Conservation (phyloP, 2,329 filamentous ascomycete species). For the Trichothecium roseum region DNA sequence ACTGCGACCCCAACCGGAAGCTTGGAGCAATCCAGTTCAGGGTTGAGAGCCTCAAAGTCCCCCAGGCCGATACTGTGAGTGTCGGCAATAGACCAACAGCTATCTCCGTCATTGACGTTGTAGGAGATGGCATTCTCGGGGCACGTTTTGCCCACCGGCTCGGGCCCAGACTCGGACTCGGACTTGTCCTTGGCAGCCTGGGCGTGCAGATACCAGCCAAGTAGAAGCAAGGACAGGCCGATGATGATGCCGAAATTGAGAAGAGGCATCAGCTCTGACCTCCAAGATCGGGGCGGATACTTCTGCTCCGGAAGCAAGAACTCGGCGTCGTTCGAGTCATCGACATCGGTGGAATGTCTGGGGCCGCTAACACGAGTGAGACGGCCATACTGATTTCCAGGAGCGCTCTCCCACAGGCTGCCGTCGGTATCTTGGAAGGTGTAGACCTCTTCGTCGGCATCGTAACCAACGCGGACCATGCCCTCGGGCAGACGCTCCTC, state of each 20-base stretch:
- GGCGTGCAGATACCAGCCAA: conserved; percentile 37
- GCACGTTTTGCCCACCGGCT: conserved; percentile 12
- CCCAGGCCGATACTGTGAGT: conserved; percentile 30
- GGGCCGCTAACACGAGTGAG: conserved; percentile 28
- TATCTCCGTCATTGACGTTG: conserved; percentile 34
- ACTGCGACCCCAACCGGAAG: conserved; percentile 30
- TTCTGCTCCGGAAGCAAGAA: conserved; percentile 15
- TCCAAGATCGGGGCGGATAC: conserved; percentile 28
- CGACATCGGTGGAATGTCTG: conserved; percentile 8
- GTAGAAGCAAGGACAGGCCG: conserved; percentile 35
- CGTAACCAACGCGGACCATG: conserved; percentile 45
- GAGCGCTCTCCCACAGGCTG: conserved; percentile 36
- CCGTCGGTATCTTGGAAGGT: conserved; percentile 39
- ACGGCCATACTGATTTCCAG: conserved; percentile 37
- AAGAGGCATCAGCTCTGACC: conserved; percentile 41
- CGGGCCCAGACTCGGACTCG: background rate
- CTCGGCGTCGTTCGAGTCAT: conserved; percentile 14
- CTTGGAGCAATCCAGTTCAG: conserved; percentile 34
- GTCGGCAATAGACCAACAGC: conserved; percentile 42
- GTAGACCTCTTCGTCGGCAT: conserved; percentile 42
- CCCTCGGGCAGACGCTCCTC: conserved; percentile 42
- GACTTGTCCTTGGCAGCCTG: conserved; percentile 12
- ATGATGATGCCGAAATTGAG: conserved; percentile 48
- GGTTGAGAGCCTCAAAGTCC: conserved; percentile 33
- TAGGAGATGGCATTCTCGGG: conserved; percentile 21